Conservation (phyloP, 2,329 filamentous ascomycete species). For the Fusarium odoratissimum region DNA sequence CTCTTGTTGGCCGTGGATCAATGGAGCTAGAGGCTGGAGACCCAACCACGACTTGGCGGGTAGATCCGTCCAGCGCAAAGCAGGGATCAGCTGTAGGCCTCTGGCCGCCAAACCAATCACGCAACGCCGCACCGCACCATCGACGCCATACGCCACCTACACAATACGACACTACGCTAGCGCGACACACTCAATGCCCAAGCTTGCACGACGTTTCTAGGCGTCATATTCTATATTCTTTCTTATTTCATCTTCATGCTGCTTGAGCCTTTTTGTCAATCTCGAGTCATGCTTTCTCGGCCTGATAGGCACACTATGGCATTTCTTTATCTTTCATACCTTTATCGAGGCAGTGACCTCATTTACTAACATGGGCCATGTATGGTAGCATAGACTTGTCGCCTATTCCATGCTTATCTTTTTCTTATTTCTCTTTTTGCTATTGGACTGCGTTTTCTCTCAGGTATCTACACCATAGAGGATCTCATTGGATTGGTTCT, state of each 20-base stretch:
- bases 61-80: conserved; percentile 43
- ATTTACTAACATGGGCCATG: conserved; percentile 7
- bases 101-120: conserved; percentile 14
- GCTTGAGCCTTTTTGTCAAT: conserved; percentile 28
- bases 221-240: conserved; percentile 22
- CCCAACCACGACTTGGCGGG: conserved; percentile 43
- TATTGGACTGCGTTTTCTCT: conserved; percentile 13
- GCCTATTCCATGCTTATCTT: conserved; percentile 11
- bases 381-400: conserved; percentile 33
- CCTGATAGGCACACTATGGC: conserved; percentile 6
- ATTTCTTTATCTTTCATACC: conserved; percentile 10
- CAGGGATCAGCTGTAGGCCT: conserved; percentile 30
- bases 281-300: conserved; percentile 21
- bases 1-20: conserved; percentile 10
- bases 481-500: conserved; percentile 21
- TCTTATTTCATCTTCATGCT: neutral
- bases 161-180: conserved; percentile 1
- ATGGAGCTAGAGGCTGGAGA: conserved; percentile 27
- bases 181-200: neutral
- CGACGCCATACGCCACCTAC: conserved; percentile 17
- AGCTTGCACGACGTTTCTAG: conserved; percentile 32
- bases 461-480: conserved; percentile 37
- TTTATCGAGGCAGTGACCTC: conserved; percentile 2
- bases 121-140: conserved; percentile 5
- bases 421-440: conserved; percentile 8